Conservation (phyloP, 352 stramenopile species). For the Blastocystis sp. region DNA sequence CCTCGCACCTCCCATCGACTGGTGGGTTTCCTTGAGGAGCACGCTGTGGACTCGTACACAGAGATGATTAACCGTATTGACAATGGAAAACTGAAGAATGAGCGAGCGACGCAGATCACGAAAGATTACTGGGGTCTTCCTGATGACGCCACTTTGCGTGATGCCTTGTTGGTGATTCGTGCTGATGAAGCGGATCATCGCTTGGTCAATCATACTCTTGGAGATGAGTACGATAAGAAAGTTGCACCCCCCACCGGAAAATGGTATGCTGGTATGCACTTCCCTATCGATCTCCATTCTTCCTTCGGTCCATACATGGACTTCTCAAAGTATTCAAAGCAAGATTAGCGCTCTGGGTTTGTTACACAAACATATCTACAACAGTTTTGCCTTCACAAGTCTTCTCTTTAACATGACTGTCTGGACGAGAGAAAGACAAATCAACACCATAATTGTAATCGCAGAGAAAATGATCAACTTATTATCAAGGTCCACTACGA, state of each 20-base stretch:
- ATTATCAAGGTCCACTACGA: slow-evolving; percentile 41
- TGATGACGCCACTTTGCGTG: slow-evolving; percentile 72
- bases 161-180: slow-evolving; percentile 79
- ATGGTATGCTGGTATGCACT: slow-evolving; percentile 39
- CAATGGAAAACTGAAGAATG: slow-evolving; percentile 71
- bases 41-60: slow-evolving; percentile 77
- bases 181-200: slow-evolving; percentile 80
- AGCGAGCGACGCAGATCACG: slow-evolving; percentile 73
- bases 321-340: not conserved
- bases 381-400: slow-evolving; percentile 36
- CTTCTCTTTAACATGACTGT: slow-evolving; percentile 1
- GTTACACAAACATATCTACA: not conserved
- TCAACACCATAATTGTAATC: slow-evolving; percentile 32
- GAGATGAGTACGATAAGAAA: slow-evolving; percentile 64
- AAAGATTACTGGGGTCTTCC: slow-evolving; percentile 79
- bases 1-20: slow-evolving; percentile 81
- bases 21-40: slow-evolving; percentile 84
- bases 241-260: not conserved
- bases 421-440: slow-evolving; percentile 2
- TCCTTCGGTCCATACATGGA: slow-evolving; percentile 60
- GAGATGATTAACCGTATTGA: slow-evolving; percentile 78
- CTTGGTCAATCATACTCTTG: slow-evolving; percentile 79
- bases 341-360: not conserved
- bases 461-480: slow-evolving; percentile 50
- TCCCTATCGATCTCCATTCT: slow-evolving; percentile 40